phyloP scores from a whole-genome alignment of 1,284 basidiomycete genomes.

The Ustilago xerochloae region DNA sequence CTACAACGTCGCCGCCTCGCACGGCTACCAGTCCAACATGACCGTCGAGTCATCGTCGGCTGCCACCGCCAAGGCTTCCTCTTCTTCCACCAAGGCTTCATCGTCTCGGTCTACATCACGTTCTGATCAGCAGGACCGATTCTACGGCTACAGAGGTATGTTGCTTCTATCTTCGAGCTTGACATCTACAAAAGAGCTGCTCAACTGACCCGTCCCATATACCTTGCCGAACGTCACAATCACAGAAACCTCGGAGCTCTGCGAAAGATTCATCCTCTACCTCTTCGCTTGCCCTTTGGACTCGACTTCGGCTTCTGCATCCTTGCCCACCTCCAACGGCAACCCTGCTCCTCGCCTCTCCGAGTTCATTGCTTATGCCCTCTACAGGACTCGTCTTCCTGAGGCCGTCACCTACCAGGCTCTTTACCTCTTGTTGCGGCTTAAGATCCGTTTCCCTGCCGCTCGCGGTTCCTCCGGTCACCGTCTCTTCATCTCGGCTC shows the following conservation, averaged over 20 bases:
- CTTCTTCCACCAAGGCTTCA: slow-evolving; percentile 23
- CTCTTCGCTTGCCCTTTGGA: slow-evolving; percentile 64
- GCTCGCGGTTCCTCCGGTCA: slow-evolving; percentile 67
- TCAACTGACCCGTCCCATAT: neutral
- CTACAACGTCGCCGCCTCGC: slow-evolving; percentile 25
- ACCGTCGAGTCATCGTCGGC: slow-evolving; percentile 9
- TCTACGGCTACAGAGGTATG: slow-evolving; percentile 60
- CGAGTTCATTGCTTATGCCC: slow-evolving; percentile 67
- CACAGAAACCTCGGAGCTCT: slow-evolving; percentile 57
- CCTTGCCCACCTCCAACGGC: slow-evolving; percentile 26
- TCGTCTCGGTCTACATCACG: slow-evolving; percentile 28
- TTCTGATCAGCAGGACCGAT: slow-evolving; percentile 49
- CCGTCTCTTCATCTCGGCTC: slow-evolving; percentile 67
- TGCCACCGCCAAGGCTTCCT: slow-evolving; percentile 1
- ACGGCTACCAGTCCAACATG: slow-evolving; percentile 34
- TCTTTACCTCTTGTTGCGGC: slow-evolving; percentile 61
- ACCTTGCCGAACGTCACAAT: neutral
- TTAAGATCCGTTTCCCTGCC: slow-evolving; percentile 67
- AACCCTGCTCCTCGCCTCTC: slow-evolving; percentile 60
- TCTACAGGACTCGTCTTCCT: slow-evolving; percentile 66
- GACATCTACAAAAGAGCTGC: no score
- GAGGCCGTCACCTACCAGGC: slow-evolving; percentile 65
- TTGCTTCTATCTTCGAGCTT: neutral
- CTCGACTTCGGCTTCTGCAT: slow-evolving; percentile 58
- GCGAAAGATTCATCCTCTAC: slow-evolving; percentile 61